phyloP scores from a whole-genome alignment of 441 rosid species.

The Raphanus hybrid region DNA sequence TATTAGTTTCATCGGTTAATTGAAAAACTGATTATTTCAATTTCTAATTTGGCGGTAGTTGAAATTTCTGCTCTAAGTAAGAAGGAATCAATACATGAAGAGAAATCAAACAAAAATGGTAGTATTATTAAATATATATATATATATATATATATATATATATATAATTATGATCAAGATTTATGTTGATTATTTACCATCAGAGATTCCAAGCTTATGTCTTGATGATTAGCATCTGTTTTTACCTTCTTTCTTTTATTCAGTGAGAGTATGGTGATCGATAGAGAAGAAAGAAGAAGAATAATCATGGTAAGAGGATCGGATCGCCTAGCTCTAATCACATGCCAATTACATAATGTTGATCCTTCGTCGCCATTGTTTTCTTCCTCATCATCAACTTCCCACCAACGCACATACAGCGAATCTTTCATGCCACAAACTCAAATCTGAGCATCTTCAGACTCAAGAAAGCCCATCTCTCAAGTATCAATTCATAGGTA shows the following conservation, averaged over 20 bases:
- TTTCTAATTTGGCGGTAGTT: too few relatives aligned
- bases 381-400: constrained; percentile 38
- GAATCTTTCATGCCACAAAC: constrained; percentile 42
- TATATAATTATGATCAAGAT: too few relatives aligned
- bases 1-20: too few relatives aligned
- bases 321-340: constrained; percentile 78
- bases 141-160: too few relatives aligned
- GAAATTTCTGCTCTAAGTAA: too few relatives aligned
- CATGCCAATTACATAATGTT: constrained; percentile 49
- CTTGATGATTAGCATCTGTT: background rate
- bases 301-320: constrained; percentile 65
- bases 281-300: constrained; percentile 57
- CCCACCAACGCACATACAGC: constrained; percentile 35
- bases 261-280: constrained; percentile 34
- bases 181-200: too few relatives aligned
- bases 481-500: constrained; percentile 42
- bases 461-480: constrained; percentile 34
- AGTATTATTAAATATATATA: too few relatives aligned
- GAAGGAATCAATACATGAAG: too few relatives aligned
- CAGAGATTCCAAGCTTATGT: too few relatives aligned
- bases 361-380: constrained; percentile 45
- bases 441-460: constrained; percentile 1
- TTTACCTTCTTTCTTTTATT: background rate
- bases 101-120: too few relatives aligned
- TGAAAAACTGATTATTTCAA: too few relatives aligned